A percentile compares a stretch with the other conserved stretches of the same genome.
phyloP scores from a whole-genome alignment of 2,329 filamentous ascomycete genomes.

The Fusarium burgessii region DNA sequence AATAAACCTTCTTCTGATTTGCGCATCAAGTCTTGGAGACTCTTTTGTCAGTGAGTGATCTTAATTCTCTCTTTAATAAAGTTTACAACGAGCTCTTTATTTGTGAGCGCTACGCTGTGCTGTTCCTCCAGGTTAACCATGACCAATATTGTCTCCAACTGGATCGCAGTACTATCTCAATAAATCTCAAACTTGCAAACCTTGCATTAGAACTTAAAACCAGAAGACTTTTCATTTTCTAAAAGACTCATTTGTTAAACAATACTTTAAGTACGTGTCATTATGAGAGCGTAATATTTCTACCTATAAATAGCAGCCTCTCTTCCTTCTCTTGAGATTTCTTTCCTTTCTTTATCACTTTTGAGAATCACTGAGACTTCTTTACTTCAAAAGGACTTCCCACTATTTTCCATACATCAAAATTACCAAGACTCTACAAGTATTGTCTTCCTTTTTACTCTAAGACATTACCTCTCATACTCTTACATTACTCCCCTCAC shows the following conservation, averaged over 20 bases:
- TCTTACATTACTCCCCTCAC: too few species aligned
- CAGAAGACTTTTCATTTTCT: accelerated
- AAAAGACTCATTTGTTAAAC: accelerated
- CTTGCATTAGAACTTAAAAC: accelerated
- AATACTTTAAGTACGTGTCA: accelerated
- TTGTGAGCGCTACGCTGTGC: too few species aligned
- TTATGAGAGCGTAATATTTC: background rate
- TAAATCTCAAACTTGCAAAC: accelerated
- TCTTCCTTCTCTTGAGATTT: accelerated
- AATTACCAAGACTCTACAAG: too few species aligned
- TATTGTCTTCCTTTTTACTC: too few species aligned
- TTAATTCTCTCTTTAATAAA: too few species aligned
- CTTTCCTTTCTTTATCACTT: background rate
- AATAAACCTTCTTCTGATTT: too few species aligned
- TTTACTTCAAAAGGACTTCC: background rate
- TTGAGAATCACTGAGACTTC: accelerated
- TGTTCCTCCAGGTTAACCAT: background rate
- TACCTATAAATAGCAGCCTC: background rate
- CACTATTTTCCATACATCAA: accelerated
- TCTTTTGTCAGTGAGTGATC: too few species aligned
- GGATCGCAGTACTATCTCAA: accelerated
- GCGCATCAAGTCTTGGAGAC: too few species aligned
- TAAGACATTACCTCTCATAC: too few species aligned
- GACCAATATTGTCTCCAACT: accelerated
- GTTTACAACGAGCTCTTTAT: too few species aligned